A percentile compares a stretch with the other conserved stretches of the same genome.
Evolutionary conservation across 371 early-diverging fungal genomes (phyloP).

Genomic region (Nematocida minor): DNA sequence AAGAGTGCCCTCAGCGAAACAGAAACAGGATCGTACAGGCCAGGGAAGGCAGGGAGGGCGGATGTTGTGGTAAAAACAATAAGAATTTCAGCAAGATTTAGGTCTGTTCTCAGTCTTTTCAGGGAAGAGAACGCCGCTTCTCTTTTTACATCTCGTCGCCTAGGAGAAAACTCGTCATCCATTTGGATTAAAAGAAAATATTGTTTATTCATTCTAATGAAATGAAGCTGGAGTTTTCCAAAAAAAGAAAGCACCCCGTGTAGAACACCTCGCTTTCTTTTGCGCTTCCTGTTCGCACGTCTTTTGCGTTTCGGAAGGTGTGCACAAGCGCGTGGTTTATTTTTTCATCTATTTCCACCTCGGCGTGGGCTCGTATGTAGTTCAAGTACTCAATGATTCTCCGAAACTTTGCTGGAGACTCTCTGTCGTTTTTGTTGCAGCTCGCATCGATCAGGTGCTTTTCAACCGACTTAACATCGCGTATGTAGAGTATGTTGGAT

Average conservation of each 20-base stretch:
- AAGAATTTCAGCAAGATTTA: conserved; percentile 38
- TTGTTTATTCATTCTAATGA: conserved; percentile 20
- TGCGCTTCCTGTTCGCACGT: background rate
- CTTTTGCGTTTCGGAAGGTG: background rate
- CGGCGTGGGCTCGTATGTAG: conserved; percentile 14
- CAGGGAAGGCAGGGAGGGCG: background rate
- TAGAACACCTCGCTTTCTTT: background rate
- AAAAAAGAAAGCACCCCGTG: conserved; percentile 39
- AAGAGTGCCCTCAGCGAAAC: conserved; percentile 19
- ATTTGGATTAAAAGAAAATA: conserved; percentile 44
- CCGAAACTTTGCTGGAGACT: conserved; percentile 16
- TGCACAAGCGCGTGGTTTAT: conserved; percentile 38
- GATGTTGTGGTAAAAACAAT: conserved; percentile 20
- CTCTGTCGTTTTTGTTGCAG: conserved; percentile 21
- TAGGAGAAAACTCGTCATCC: conserved; percentile 39
- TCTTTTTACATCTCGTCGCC: conserved; percentile 30
- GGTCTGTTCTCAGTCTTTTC: background rate
- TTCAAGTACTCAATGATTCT: conserved; percentile 43
- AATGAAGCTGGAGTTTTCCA: conserved; percentile 18
- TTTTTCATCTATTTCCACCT: background rate
- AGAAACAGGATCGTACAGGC: conserved; percentile 34
- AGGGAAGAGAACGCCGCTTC: conserved; percentile 10
- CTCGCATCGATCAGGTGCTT: conserved; percentile 50
- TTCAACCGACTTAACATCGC: conserved; percentile 19
- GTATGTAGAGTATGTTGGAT: conserved; percentile 8